phyloP scores from a whole-genome alignment of 768 basidiomycete species.

The Phaeotremella fagi region DNA sequence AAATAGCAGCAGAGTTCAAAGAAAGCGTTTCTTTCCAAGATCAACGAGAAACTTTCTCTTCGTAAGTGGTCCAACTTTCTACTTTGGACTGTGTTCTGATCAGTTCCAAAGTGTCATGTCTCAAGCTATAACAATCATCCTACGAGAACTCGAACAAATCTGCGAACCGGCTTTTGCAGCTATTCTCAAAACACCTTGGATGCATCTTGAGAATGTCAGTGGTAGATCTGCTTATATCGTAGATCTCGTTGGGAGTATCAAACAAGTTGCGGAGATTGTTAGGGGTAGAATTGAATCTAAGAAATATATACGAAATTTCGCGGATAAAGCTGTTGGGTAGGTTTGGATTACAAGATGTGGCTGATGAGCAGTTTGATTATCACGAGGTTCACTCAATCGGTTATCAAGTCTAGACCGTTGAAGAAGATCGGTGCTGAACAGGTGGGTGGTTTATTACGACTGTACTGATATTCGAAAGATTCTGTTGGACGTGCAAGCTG shows the following conservation, averaged over 20 bases:
- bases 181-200: conserved; percentile 76
- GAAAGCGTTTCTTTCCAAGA: conserved; percentile 75
- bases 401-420: conserved; percentile 85
- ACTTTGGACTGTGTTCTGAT: neutral
- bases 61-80: conserved; percentile 53
- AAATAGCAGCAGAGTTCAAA: conserved; percentile 68
- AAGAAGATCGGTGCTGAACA: conserved; percentile 94
- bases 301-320: conserved; percentile 86
- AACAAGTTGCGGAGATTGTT: conserved; percentile 70
- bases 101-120: conserved; percentile 65
- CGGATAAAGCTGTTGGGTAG: conserved; percentile 89
- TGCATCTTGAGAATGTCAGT: conserved; percentile 71
- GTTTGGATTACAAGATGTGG: conserved; percentile 23
- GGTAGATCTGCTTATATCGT: conserved; percentile 75
- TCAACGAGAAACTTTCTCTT: conserved; percentile 83
- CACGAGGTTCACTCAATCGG: conserved; percentile 77
- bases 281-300: conserved; percentile 85
- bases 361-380: conserved; percentile 62
- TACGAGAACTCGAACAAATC: conserved; percentile 79
- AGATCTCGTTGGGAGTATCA: conserved; percentile 69
- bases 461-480: conserved; percentile 53
- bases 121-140: conserved; percentile 67
- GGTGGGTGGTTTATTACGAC: conserved; percentile 50
- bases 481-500: conserved; percentile 79
- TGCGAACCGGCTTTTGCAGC: conserved; percentile 73